Percentiles rank a stretch among this genome's conserved stretches.
These are phyloP conservation scores for Epithemia pelagica DNA, from an alignment of 108 stramenopile genomes.

Conservation along the genomic window DNA sequence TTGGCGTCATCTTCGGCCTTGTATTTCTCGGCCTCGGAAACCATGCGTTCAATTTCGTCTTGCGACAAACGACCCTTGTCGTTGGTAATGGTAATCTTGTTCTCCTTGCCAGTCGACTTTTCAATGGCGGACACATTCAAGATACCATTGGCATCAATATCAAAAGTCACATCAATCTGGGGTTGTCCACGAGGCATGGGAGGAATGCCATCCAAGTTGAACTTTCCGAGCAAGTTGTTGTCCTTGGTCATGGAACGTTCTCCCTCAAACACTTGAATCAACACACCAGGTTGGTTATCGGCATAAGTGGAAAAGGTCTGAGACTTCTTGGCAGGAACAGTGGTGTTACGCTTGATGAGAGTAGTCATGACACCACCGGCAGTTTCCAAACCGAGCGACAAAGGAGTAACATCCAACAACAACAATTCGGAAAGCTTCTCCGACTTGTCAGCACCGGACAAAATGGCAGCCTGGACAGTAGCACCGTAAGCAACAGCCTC, in stretches of 20 bases:
- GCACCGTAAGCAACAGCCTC: slow-evolving; percentile 96
- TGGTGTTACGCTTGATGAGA: too few species aligned
- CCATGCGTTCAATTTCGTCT: slow-evolving; percentile 99
- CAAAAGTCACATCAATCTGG: too few species aligned
- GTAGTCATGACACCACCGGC: slow-evolving; percentile 96
- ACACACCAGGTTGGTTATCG: slow-evolving; percentile 99
- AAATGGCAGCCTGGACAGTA: slow-evolving; percentile 93
- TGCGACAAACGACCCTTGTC: slow-evolving; percentile 98
- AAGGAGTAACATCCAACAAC: slow-evolving; percentile 96
- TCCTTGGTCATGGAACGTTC: slow-evolving; percentile 99
- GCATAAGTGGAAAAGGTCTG: slow-evolving; percentile 99
- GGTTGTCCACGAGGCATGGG: slow-evolving; percentile 99
- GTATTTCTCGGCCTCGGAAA: too few species aligned
- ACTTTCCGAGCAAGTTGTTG: slow-evolving; percentile 99
- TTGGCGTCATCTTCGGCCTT: slow-evolving; percentile 98
- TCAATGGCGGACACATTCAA: slow-evolving; percentile 91
- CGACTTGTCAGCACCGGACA: slow-evolving; percentile 89
- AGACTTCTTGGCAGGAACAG: slow-evolving; percentile 97
- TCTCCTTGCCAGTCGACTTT: slow-evolving; percentile 99
- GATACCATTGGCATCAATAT: slow-evolving; percentile 94
- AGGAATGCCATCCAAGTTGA: slow-evolving; percentile 97
- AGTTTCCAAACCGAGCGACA: slow-evolving; percentile 96
- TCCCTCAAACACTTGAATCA: slow-evolving; percentile 99
- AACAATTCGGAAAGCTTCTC: slow-evolving; percentile 95
- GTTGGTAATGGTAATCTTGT: slow-evolving; percentile 99